Percentiles rank a stretch among this genome's conserved stretches.
These are phyloP conservation scores for Naganishia vaughanmartiniae DNA, from an alignment of 768 basidiomycete genomes.

Conservation along the genomic window DNA sequence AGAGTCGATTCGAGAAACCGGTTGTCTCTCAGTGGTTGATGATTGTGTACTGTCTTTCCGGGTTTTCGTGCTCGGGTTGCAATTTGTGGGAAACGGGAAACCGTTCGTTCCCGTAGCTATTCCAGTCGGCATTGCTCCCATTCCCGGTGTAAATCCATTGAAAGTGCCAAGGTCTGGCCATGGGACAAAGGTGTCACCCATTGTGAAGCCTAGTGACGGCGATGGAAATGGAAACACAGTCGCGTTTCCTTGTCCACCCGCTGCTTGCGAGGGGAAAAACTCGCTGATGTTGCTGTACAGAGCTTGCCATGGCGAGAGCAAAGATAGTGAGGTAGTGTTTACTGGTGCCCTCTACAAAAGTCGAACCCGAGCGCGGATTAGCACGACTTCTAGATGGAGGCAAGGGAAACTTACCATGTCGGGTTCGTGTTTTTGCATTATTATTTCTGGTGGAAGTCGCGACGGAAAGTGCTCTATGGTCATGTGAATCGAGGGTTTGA, in stretches of 20 bases:
- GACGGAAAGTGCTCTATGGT: conserved; percentile 2
- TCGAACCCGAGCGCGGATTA: neutral
- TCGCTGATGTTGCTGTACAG: conserved; percentile 13
- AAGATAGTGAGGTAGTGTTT: neutral
- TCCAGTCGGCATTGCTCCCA: neutral
- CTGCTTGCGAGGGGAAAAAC: conserved; percentile 11
- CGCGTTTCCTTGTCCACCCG: neutral
- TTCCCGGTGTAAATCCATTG: conserved; percentile 19
- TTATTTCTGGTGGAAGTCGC: neutral
- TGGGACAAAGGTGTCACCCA: conserved; percentile 8
- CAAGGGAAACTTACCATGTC: neutral
- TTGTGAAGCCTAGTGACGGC: conserved; percentile 25
- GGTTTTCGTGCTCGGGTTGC: neutral
- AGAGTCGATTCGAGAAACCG: conserved; percentile 25
- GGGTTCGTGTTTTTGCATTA: neutral
- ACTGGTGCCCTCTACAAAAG: neutral
- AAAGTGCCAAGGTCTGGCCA: conserved; percentile 9
- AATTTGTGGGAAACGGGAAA: neutral
- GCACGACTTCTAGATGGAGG: neutral
- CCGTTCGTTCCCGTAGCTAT: neutral
- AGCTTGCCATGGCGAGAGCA: conserved; percentile 19
- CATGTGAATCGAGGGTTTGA: neutral
- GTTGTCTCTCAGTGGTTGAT: neutral
- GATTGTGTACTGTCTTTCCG: conserved; percentile 11
- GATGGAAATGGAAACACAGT: conserved; percentile 31